Percentiles rank a stretch among this genome's conserved stretches.
Conservation (phyloP, 163 green algal genomes). For the Coccomyxa subellipsoidea region DNA sequence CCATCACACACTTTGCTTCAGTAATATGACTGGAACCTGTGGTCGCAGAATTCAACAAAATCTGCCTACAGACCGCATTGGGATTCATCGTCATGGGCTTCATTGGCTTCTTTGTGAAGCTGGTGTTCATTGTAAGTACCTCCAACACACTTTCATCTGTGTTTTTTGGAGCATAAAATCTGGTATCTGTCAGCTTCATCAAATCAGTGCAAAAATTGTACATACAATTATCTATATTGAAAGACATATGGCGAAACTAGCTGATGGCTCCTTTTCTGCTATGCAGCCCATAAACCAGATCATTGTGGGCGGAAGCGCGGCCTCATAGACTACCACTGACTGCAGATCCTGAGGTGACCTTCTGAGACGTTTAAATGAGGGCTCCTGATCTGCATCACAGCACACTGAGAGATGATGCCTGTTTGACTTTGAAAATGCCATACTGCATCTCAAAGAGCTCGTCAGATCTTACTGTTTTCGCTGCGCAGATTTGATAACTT, state of each 20-base stretch:
- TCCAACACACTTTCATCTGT: neutral
- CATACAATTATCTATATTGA: neutral
- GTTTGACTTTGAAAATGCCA: neutral
- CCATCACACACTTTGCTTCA: neutral
- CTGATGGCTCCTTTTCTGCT: neutral
- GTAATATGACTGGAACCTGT: neutral
- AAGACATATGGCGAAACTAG: neutral
- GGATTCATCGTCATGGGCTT: constrained; percentile 95
- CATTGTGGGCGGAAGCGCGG: constrained; percentile 50
- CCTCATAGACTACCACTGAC: neutral
- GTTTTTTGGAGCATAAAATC: too few species aligned
- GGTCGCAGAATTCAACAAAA: constrained; percentile 91
- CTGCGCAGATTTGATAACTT: too few species aligned
- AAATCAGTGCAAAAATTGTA: too few species aligned
- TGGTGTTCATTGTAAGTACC: constrained; percentile 84
- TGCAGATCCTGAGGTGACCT: neutral
- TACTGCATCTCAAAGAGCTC: neutral
- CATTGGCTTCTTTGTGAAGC: constrained; percentile 97
- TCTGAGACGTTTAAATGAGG: neutral
- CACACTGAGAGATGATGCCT: too few species aligned
- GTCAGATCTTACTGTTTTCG: neutral
- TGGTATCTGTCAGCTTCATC: too few species aligned
- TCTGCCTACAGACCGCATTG: constrained; percentile 77
- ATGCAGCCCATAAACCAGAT: constrained; percentile 89
- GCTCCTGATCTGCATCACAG: neutral